Base-by-base conservation (phyloP, 2,329 filamentous ascomycete genomes). In the Colletotrichum caudatum region DNA sequence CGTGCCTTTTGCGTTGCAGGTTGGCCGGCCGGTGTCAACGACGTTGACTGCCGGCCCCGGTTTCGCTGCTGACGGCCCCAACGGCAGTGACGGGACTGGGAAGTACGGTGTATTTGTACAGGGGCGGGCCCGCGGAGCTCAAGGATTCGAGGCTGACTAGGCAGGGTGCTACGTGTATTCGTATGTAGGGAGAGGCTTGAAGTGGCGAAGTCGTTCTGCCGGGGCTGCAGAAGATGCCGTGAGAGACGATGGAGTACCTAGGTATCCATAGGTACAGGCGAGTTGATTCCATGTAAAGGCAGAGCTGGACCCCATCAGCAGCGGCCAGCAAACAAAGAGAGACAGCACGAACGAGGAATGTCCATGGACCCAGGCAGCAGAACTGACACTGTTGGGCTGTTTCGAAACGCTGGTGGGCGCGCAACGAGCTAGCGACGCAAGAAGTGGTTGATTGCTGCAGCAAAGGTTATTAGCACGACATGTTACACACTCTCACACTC, bases 381-480 rank as follows among this genome's bases (percentile, higher is more conserved):
- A 44, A 46, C 50, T 50, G 60, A 72, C 59, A 50, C 64, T 64
- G 46, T 56, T 54, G 65, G 53, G 39, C 16, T 56, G 72, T 73
- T 74, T 73, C 58, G 66, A 73, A 73, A 73, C 66, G 51, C 46
- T 39, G 54, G 54, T 64, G 62, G 41, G 54, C 66, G 50, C 48
- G 61, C 66, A 62, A 62, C 35, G 56, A 66, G 58, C 44, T 61
- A 70, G 60, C 67, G 60, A 64, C 46, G 60, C 56, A 18, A 65
- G 33, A 53, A 29, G 20, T 56, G 50, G 33, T 51, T 48, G 48
- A 50, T 20, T 60, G 48, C 59, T 72, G 66, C 70, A 61, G 64
- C 51, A 69, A 69, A 73, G 69, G 69, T 72, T 72, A 73, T 69
- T 68, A 51, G 53, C 69, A 73, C 69, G 64, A 69, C 72, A 69